phyloP scores from a whole-genome alignment of 257 asterid genomes.

The Solanum clarkiae region DNA sequence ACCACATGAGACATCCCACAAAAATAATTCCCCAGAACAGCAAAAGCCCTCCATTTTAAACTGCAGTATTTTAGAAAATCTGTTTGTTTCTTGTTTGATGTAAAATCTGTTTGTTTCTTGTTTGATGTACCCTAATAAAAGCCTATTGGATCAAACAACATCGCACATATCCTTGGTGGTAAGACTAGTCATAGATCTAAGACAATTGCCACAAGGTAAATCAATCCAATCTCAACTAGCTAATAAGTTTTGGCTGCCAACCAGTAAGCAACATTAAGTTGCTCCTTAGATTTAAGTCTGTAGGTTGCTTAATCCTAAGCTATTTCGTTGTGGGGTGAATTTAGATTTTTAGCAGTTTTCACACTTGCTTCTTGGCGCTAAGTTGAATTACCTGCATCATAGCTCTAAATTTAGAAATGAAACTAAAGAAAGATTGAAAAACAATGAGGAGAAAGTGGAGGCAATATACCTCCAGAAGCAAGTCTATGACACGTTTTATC shows the following conservation, averaged over 20 bases:
- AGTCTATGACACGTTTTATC: conserved; percentile 77
- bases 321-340: background rate
- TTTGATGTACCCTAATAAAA: background rate
- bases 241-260: background rate
- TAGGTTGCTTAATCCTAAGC: background rate
- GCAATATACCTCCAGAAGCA: conserved; percentile 58
- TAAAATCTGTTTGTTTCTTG: background rate
- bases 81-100: background rate
- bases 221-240: background rate
- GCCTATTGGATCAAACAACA: background rate
- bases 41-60: background rate
- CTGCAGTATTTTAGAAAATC: background rate
- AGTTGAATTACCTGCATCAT: background rate
- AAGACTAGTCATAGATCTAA: background rate
- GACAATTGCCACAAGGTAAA: background rate
- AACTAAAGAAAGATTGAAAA: background rate
- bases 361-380: background rate
- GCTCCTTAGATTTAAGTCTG: background rate
- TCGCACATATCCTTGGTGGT: background rate
- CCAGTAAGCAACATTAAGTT: background rate
- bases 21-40: background rate
- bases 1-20: background rate
- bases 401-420: background rate
- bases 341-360: background rate
- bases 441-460: background rate